Conservation (phyloP, 495 filamentous ascomycete species). For the Penicillium taxi region DNA sequence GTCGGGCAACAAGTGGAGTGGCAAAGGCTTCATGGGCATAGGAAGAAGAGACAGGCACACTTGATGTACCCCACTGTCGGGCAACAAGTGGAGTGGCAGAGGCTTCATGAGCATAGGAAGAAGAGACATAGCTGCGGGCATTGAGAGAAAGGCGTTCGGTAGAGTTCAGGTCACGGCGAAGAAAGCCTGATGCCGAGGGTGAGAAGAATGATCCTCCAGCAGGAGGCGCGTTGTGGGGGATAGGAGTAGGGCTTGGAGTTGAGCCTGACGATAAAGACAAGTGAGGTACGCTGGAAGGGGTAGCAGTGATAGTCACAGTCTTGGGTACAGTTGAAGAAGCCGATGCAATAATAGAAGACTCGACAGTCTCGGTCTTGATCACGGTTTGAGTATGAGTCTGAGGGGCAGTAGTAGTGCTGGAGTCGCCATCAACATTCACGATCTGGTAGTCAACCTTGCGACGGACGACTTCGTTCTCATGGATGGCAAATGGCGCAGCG, state of each 20-base stretch:
- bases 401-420: slow-evolving; percentile 17
- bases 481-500: slow-evolving; percentile 28
- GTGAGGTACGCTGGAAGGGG: slow-evolving; percentile 10
- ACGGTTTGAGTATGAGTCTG: slow-evolving; percentile 27
- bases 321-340: slow-evolving; percentile 13
- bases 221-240: slow-evolving; percentile 8
- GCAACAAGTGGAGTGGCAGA: slow-evolving; percentile 7
- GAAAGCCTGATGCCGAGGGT: slow-evolving; percentile 7
- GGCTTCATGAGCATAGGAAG: slow-evolving; percentile 5
- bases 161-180: slow-evolving; percentile 18
- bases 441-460: slow-evolving; percentile 35
- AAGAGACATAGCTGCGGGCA: slow-evolving; percentile 12
- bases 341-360: slow-evolving; percentile 13
- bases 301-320: slow-evolving; percentile 27
- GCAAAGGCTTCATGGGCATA: background rate
- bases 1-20: slow-evolving; percentile 7
- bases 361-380: slow-evolving; percentile 26
- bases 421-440: slow-evolving; percentile 40
- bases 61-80: slow-evolving; percentile 7
- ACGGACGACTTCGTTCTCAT: slow-evolving; percentile 22
- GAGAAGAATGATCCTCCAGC: slow-evolving; percentile 12
- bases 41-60: slow-evolving; percentile 1
- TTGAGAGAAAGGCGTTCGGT: slow-evolving; percentile 14
- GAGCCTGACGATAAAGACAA: slow-evolving; percentile 16
- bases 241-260: slow-evolving; percentile 11